A percentile compares a stretch with the other conserved stretches of the same genome.
phyloP scores from a whole-genome alignment of 2,329 filamentous ascomycete species.

The Penicillium sclerotiorum region DNA sequence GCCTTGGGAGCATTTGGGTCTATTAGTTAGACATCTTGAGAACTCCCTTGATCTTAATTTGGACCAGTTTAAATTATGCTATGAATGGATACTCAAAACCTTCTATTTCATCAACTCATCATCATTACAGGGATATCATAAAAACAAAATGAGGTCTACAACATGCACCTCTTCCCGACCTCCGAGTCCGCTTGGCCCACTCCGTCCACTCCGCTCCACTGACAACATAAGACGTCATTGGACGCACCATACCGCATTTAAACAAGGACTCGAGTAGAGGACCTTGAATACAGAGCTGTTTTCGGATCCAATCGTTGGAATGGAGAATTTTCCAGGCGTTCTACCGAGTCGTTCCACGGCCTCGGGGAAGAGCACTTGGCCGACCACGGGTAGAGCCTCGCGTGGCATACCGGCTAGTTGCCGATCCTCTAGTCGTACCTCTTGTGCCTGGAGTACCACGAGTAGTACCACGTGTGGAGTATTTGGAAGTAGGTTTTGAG shows the following conservation, averaged over 20 bases:
- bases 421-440: slow-evolving; percentile 24
- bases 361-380: slow-evolving; percentile 43
- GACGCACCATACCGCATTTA: too few relatives aligned
- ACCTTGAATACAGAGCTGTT: too few relatives aligned
- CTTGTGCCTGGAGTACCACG: slow-evolving; percentile 31
- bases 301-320: neutral
- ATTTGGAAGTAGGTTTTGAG: slow-evolving; percentile 47
- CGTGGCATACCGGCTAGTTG: slow-evolving; percentile 39
- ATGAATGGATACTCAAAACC: too few relatives aligned
- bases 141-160: too few relatives aligned
- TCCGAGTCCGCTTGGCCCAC: neutral
- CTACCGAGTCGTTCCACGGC: slow-evolving; percentile 43
- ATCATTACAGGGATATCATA: slow-evolving; percentile 8
- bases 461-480: slow-evolving; percentile 28
- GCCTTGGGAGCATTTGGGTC: neutral
- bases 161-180: neutral
- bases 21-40: too few relatives aligned
- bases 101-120: slow-evolving; percentile 1
- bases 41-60: too few relatives aligned
- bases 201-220: neutral
- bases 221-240: neutral
- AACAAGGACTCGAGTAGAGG: too few relatives aligned
- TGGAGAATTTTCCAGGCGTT: neutral
- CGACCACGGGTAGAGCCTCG: slow-evolving; percentile 37
- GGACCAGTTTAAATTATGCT: too few relatives aligned